A percentile compares a stretch with the other conserved stretches of the same genome.
Conservation (phyloP, 2,329 filamentous ascomycete genomes). For the Clonostachys sp. region DNA sequence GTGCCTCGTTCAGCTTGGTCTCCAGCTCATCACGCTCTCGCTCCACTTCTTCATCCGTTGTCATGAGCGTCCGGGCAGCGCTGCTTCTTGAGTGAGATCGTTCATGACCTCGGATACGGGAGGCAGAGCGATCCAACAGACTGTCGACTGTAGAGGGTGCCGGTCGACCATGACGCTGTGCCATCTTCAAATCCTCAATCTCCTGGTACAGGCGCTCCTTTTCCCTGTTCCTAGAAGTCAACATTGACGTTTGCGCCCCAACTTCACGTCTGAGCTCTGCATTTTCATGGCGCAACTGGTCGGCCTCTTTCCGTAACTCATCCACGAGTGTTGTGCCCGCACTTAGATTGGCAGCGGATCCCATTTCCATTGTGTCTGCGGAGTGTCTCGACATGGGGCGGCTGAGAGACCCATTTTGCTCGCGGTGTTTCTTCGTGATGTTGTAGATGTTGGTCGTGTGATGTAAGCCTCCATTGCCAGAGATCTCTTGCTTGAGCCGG, state of each 20-base stretch:
- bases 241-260: slow-evolving; percentile 93
- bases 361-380: slow-evolving; percentile 36
- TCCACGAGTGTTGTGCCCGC: slow-evolving; percentile 66
- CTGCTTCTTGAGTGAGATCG: slow-evolving; percentile 73
- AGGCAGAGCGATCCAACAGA: slow-evolving; percentile 90
- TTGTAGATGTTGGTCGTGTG: slow-evolving; percentile 66
- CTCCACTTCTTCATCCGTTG: slow-evolving; percentile 59
- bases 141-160: slow-evolving; percentile 73
- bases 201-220: slow-evolving; percentile 94
- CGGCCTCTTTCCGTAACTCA: slow-evolving; percentile 64
- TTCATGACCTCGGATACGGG: slow-evolving; percentile 65
- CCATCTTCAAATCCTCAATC: slow-evolving; percentile 93
- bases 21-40: slow-evolving; percentile 83
- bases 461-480: slow-evolving; percentile 28
- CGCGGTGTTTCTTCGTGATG: slow-evolving; percentile 50
- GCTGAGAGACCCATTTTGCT: slow-evolving; percentile 40
- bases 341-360: slow-evolving; percentile 47
- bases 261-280: slow-evolving; percentile 88
- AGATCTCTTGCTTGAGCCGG: slow-evolving; percentile 59
- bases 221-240: slow-evolving; percentile 91
- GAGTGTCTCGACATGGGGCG: slow-evolving; percentile 46
- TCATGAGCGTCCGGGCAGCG: slow-evolving; percentile 60
- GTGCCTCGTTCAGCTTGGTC: slow-evolving; percentile 73
- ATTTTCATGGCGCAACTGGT: slow-evolving; percentile 85
- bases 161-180: slow-evolving; percentile 65